Evolutionary conservation across 345 rosid genomes (phyloP), one percentile per base, ranked within the genome.

Genomic region (Salix exigua): DNA sequence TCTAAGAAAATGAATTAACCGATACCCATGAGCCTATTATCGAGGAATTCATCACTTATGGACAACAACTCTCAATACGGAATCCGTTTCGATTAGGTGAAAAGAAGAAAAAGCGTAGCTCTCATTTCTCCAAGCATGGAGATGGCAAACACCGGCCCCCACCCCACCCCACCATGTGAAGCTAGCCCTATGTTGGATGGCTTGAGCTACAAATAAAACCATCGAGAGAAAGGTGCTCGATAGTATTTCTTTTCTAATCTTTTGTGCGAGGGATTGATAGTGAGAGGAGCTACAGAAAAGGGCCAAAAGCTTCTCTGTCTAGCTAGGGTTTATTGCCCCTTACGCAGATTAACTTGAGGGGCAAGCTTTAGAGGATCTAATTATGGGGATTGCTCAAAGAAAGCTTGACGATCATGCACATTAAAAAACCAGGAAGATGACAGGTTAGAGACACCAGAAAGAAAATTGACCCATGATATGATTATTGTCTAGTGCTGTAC

Each of bases 91-190:
- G 71, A 33, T 78, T 73, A 62, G 79, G 75, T 77, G 78, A 46
- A 67, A 74, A n/a, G n/a, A 51, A 48, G 61, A 67, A 77, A 28
- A 55, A 28, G 81, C 73, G 64, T 79, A 72, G 77, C 78, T 80
- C 79, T 73, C 71, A 66, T 30, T 50, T 69, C 46, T 19, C 5
- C 51, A 46, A 14, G 19, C 14, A 46, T 46, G 51, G 51, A 14
- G 70, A 70, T 40, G 72, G 63, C 73, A 71, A 58, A 71, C 42
- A 38, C 70, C 18, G 67, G 66, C 66, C 51, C 84, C 79, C 83
- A 82, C 70, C 18, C 70, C 70, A 70, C 51, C 84, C 79, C 83
- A 82, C 84, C 87, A 82, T 78, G 87, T 84, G 87, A 80, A 78
- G 69, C 73, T 55, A 76, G 69, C 73, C 66, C 84, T 71, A 75